A percentile compares a stretch with the other conserved stretches of the same genome.
Evolutionary conservation across 139 green algal species (phyloP).

Genomic region (Picochlorum costavermella): DNA sequence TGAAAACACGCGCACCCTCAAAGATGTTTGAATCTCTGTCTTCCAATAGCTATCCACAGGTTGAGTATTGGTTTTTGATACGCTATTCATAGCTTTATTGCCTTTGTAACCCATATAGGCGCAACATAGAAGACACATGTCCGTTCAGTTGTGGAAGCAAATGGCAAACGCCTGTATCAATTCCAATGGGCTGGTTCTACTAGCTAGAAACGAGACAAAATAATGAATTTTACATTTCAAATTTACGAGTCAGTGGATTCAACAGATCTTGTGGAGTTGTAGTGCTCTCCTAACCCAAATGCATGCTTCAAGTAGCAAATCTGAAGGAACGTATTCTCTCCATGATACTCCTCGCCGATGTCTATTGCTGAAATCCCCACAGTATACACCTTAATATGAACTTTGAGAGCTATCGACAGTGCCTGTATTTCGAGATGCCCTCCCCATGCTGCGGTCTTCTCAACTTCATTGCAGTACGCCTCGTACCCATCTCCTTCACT

Average conservation of each 20-base stretch:
- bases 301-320: slow-evolving; percentile 86
- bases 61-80: not conserved
- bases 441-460: slow-evolving; percentile 76
- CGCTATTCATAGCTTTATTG: not conserved
- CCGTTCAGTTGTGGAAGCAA: not conserved
- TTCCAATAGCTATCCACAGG: not conserved
- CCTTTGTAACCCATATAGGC: no score
- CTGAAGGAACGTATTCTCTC: slow-evolving; percentile 31
- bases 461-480: slow-evolving; percentile 64
- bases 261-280: slow-evolving; percentile 51
- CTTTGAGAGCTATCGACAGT: slow-evolving; percentile 54
- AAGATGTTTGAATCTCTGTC: not conserved
- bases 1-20: not conserved
- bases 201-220: no score
- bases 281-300: slow-evolving; percentile 90
- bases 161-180: not conserved
- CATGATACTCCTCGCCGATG: slow-evolving; percentile 58
- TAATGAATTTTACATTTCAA: slow-evolving; percentile 23
- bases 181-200: not conserved
- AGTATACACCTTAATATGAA: slow-evolving; percentile 64
- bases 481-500: slow-evolving; percentile 36
- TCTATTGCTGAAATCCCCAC: slow-evolving; percentile 54
- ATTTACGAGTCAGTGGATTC: not conserved
- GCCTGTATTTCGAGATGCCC: slow-evolving; percentile 85
- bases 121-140: no score